Evolutionary conservation across 1,139 yeast species (phyloP), one percentile per base, ranked within the genome.

Genomic region (Hyphopichia khmerensis): DNA sequence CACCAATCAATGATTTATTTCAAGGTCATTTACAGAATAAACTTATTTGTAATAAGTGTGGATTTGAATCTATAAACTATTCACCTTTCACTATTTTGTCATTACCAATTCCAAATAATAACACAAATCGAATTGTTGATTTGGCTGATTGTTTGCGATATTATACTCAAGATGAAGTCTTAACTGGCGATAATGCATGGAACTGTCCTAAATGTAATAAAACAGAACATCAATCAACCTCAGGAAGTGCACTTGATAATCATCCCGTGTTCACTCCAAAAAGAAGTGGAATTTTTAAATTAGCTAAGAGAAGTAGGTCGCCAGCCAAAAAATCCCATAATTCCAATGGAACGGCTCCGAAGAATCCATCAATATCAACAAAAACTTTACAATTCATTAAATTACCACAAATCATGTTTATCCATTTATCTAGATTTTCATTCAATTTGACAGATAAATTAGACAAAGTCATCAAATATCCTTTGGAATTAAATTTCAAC

Each of bases 141-240:
- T 59, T 82, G 40, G 78, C 80, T 34, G 85, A 82, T 48, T 86
- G 95, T 54, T 74, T 86, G 43, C 70, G 77, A 36, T 75, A 82
- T 57, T 85, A 81, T 57, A 82, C 86, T 0, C 77, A 77, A 46
- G 87, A 85, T 46, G 95, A 86, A 59, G 61, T 82, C 1, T 62
- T 86, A 41, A 75, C 79, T 10, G 89, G 87, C 15, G 90, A 84
- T 26, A 84, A 86, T 60, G 85, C 87, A 8, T 86, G 95, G 95
- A 73, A 79, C 47, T 86, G 95, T 64, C 88, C 93, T 2, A 74
- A 75, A 42, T 86, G 95, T 65, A 69, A 75, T 36, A 21, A 27
- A 8, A 14, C 5, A 19, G 21, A 32, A 32, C 4, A 36, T 34
- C 21, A 29, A 26, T 14, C 27, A 18, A 26, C 21, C 9, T 9